A percentile compares a stretch with the other conserved stretches of the same genome.
These are phyloP conservation scores for Anaeromyces robustus DNA, from an alignment of 192 early-diverging fungal species.

Conservation along the genomic window DNA sequence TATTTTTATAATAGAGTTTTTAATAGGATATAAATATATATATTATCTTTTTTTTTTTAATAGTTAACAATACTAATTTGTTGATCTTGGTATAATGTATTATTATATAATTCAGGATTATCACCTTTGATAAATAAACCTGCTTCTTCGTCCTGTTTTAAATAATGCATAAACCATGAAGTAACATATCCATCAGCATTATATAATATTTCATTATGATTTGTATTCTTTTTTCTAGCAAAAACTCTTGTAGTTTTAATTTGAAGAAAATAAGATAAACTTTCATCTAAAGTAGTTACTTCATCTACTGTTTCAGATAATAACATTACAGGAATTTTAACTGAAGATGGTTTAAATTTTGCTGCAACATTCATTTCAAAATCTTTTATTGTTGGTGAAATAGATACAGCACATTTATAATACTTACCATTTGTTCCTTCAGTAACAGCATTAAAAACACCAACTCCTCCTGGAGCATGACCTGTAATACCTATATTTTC, in stretches of 20 bases:
- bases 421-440: background rate
- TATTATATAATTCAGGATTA: background rate
- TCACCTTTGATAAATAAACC: background rate
- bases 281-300: background rate
- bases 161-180: background rate
- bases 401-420: background rate
- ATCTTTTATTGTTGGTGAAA: background rate
- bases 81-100: background rate
- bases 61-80: background rate
- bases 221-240: background rate
- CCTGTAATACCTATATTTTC: background rate
- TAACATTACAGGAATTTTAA: background rate
- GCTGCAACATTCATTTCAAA: background rate
- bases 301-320: background rate
- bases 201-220: background rate
- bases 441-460: background rate
- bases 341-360: background rate
- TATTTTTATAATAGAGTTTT: too few relatives aligned
- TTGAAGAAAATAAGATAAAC: background rate
- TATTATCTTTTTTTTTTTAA: too few relatives aligned
- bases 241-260: background rate
- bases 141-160: background rate
- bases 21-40: too few relatives aligned
- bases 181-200: background rate
- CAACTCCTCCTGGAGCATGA: background rate